A percentile compares a stretch with the other conserved stretches of the same genome.
These are phyloP conservation scores for Cladosporium velox DNA, from an alignment of 2,329 filamentous ascomycete genomes.

Conservation along the genomic window DNA sequence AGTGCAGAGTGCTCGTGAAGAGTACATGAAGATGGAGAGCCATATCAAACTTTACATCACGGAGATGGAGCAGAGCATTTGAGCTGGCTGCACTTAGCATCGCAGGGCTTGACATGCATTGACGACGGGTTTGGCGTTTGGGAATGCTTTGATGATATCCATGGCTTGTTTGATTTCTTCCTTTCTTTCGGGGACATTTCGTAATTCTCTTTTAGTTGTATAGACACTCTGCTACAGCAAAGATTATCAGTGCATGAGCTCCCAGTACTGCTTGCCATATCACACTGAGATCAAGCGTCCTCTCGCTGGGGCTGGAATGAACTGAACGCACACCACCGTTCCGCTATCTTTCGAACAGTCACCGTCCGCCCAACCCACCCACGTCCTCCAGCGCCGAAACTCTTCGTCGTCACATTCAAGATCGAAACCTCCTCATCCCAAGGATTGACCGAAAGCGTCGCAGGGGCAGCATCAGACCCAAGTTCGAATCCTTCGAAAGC, in stretches of 20 bases:
- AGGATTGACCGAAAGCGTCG: conserved; percentile 26
- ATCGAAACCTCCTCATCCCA: conserved; percentile 53
- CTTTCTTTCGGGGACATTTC: background rate
- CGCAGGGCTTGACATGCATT: background rate
- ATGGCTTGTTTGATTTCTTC: background rate
- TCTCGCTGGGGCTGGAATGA: background rate
- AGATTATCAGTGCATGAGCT: background rate
- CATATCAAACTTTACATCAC: conserved; percentile 98
- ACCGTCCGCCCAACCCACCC: conserved; percentile 54
- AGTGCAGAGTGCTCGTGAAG: conserved; percentile 83
- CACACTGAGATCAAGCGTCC: background rate
- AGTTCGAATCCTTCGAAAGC: background rate
- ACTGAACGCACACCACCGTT: conserved; percentile 46
- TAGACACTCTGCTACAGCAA: background rate
- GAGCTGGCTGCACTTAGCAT: background rate
- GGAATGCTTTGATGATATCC: conserved; percentile 18
- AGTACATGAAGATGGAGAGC: conserved; percentile 96
- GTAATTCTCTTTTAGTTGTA: background rate
- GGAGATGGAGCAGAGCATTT: conserved; percentile 92
- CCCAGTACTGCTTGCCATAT: background rate
- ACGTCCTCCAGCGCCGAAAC: conserved; percentile 41
- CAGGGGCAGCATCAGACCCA: background rate
- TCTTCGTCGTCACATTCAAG: conserved; percentile 49
- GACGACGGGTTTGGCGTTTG: conserved; percentile 2
- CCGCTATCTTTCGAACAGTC: conserved; percentile 44